These are phyloP conservation scores for Neurospora sp. DNA, from an alignment of 495 filamentous ascomycete species.

Conservation along the genomic window DNA sequence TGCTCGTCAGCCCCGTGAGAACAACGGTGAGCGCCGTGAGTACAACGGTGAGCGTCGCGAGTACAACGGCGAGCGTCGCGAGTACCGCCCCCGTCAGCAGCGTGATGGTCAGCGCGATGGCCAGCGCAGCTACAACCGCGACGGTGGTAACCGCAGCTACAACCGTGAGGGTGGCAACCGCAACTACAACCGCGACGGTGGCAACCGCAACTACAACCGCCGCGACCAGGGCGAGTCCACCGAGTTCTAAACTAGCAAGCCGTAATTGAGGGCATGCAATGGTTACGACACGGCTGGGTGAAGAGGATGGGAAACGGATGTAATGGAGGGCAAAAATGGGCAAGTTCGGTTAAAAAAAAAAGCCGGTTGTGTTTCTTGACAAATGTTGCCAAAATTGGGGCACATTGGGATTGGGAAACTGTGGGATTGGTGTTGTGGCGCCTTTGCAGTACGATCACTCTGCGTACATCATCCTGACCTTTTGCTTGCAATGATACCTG, in stretches of 20 bases:
- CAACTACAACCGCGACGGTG: not conserved
- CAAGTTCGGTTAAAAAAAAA: not conserved
- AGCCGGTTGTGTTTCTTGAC: not conserved
- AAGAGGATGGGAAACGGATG: not conserved
- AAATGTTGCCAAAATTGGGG: not conserved
- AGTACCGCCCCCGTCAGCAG: not conserved
- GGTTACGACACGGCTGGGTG: not conserved
- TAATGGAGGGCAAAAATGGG: not conserved
- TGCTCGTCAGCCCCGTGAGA: not conserved
- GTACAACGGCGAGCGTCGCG: not conserved
- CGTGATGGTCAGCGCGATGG: not conserved
- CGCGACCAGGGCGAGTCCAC: not conserved
- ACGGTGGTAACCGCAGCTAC: not conserved
- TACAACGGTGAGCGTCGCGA: not conserved
- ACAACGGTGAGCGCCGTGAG: not conserved
- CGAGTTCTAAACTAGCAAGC: not conserved
- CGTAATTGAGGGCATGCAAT: not conserved
- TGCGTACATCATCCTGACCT: not conserved
- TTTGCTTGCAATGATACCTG: not conserved
- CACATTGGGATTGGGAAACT: not conserved
- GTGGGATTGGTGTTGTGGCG: not conserved
- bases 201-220: not conserved
- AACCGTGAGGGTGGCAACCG: not conserved
- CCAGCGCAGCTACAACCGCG: not conserved
- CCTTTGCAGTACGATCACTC: not conserved